phyloP scores from a whole-genome alignment of 108 stramenopile genomes.

The Pseudonitzschia multistriata region DNA sequence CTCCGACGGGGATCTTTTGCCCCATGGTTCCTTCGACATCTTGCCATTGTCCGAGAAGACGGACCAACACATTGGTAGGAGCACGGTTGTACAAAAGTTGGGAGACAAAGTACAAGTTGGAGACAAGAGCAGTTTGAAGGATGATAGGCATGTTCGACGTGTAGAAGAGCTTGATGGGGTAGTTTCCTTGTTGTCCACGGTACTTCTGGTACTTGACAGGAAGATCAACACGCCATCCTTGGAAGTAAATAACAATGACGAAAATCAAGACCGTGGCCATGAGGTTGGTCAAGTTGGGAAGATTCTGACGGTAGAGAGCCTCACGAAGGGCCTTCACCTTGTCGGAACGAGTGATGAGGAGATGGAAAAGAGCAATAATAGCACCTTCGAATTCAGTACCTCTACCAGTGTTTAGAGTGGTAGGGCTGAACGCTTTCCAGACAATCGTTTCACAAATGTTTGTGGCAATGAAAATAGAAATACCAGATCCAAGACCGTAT shows the following conservation, averaged over 20 bases:
- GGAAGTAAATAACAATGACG: slow-evolving; percentile 98
- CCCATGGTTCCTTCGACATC: slow-evolving; percentile 89
- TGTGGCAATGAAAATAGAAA: slow-evolving; percentile 99
- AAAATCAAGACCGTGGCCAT: slow-evolving; percentile 95
- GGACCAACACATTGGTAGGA: slow-evolving; percentile 94
- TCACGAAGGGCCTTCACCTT: slow-evolving; percentile 94
- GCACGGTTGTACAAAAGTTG: slow-evolving; percentile 98
- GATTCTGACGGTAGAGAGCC: slow-evolving; percentile 95
- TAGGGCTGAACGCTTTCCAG: slow-evolving; percentile 99
- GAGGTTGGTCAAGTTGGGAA: slow-evolving; percentile 98
- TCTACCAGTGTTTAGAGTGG: slow-evolving; percentile 99
- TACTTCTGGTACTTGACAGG: slow-evolving; percentile 98
- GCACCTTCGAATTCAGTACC: slow-evolving; percentile 99
- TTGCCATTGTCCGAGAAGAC: slow-evolving; percentile 97
- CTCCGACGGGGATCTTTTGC: slow-evolving; percentile 93
- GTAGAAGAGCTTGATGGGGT: slow-evolving; percentile 99
- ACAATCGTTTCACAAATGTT: slow-evolving; percentile 99
- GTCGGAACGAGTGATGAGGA: slow-evolving; percentile 91
- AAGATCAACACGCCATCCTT: slow-evolving; percentile 98
- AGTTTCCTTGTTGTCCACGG: slow-evolving; percentile 93
- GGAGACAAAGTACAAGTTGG: slow-evolving; percentile 98
- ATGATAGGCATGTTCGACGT: slow-evolving; percentile 99
- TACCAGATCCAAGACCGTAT: slow-evolving; percentile 96
- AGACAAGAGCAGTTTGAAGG: slow-evolving; percentile 96
- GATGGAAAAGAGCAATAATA: slow-evolving; percentile 97